A percentile compares a stretch with the other conserved stretches of the same genome.
Evolutionary conservation across 2,329 filamentous ascomycete genomes (phyloP).

Genomic region (Aureobasidium pullulans): DNA sequence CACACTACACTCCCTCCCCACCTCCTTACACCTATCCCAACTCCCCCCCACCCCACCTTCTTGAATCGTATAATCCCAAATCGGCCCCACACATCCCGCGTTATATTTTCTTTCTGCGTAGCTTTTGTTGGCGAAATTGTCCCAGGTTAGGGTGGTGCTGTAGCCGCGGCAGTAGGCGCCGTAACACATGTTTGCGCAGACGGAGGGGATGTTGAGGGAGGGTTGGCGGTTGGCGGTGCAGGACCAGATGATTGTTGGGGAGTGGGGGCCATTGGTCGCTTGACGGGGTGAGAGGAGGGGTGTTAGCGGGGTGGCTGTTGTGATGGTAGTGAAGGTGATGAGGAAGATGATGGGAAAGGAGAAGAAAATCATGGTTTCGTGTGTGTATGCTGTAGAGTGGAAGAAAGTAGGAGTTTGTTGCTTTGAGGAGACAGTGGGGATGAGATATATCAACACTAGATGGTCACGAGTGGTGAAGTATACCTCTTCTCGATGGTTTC

Average conservation of each 20-base stretch:
- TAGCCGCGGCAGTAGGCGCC: conserved; percentile 1
- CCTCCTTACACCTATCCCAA: not conserved
- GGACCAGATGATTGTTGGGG: not conserved
- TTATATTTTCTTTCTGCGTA: not conserved
- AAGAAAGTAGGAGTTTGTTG: too few relatives aligned
- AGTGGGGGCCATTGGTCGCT: not conserved
- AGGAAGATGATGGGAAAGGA: not conserved
- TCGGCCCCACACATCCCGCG: not conserved
- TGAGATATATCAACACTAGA: too few relatives aligned
- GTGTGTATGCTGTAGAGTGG: too few relatives aligned
- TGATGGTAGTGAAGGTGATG: not conserved
- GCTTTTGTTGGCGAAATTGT: not conserved
- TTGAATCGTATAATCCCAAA: not conserved
- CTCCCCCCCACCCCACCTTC: not conserved
- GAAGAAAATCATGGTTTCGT: too few relatives aligned
- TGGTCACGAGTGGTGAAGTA: too few relatives aligned
- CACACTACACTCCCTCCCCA: not conserved
- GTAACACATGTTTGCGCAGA: conserved; percentile 2
- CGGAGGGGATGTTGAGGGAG: not conserved
- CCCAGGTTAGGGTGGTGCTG: not conserved
- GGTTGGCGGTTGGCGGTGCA: not conserved
- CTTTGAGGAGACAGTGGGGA: too few relatives aligned
- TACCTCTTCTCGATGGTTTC: too few relatives aligned
- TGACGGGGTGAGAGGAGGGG: not conserved
- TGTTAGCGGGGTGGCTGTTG: not conserved